A percentile compares a stretch with the other conserved stretches of the same genome.
These are phyloP conservation scores for Irineochytrium annulatum DNA, from an alignment of 192 early-diverging fungal species.

Conservation along the genomic window DNA sequence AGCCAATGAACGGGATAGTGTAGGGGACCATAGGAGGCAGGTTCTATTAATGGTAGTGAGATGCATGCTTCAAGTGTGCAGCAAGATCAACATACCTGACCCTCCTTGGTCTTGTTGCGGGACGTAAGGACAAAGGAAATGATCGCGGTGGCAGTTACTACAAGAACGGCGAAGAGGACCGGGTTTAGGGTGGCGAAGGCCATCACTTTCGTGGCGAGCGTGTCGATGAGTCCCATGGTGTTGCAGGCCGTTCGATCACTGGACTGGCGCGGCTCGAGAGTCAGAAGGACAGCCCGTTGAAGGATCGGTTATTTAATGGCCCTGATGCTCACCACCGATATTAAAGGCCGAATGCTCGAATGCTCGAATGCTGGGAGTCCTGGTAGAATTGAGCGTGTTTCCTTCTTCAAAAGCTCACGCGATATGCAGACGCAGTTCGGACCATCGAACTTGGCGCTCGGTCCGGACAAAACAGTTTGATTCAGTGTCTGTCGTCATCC, in stretches of 20 bases:
- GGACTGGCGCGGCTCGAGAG: neutral
- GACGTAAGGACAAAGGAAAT: slow-evolving; percentile 11
- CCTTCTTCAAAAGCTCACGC: too few species aligned
- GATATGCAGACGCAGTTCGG: too few species aligned
- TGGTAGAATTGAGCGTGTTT: too few species aligned
- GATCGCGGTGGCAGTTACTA: slow-evolving; percentile 9
- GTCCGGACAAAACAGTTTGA: too few species aligned
- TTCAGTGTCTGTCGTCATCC: too few species aligned
- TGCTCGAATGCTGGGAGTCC: too few species aligned
- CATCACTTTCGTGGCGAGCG: slow-evolving; percentile 8
- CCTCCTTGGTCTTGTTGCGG: slow-evolving; percentile 2
- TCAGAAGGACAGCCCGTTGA: too few species aligned
- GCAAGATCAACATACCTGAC: neutral
- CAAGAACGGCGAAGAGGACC: slow-evolving; percentile 6
- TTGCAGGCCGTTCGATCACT: neutral
- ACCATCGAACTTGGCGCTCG: too few species aligned
- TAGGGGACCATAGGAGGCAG: slow-evolving; percentile 50
- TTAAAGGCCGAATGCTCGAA: too few species aligned
- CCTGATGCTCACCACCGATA: too few species aligned
- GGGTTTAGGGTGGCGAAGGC: slow-evolving; percentile 5
- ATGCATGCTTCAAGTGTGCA: neutral
- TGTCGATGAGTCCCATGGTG: slow-evolving; percentile 3
- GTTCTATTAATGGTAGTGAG: neutral
- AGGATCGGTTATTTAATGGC: too few species aligned
- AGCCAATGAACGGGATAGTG: slow-evolving; percentile 84